Evolutionary conservation across 257 asterid genomes (phyloP), one percentile per base, ranked within the genome.

Genomic region (Capsicum pubescens): DNA sequence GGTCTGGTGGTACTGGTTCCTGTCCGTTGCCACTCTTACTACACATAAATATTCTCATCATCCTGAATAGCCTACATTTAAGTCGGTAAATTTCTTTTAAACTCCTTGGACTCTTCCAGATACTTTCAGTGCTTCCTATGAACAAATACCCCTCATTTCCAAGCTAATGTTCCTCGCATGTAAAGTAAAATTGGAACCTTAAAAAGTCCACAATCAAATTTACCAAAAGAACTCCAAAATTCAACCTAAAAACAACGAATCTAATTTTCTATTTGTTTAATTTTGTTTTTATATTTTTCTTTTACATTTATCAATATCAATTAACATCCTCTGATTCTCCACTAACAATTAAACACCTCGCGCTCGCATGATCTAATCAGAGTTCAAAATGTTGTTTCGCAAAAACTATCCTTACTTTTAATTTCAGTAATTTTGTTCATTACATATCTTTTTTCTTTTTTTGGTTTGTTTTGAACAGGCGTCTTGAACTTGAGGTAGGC

Each of bases 181-280:
- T 68, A 68, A 6, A 68, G 52, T 4, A 39, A 68, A 68, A 68
- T 36, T 68, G 77, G 77, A 39, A 68, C 77, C 77, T 68, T 68
- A 8, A 16, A 8, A 16, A 67, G 19, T 0, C 74, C 48, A 67
- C 19, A 67, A 67, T 35, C 74, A 67, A 13, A 35, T 32, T 66
- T 66, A 66, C 74, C 19, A 26, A 35, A 66, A 66, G 74, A 67
- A 67, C 19, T 67, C 48, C 74, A 67, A 67, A 67, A 67, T 67
- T 67, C 48, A 67, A 26, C 48, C 19, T 6, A 35, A 67, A 67
- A 3, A 35, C 50, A 67, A 35, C 74, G 35, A 67, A 46, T 66
- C 48, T 60, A 19, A 11, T 60, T 60, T 9, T 60, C 35, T n/a
- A 19, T 8, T 1, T 60, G 76, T 36, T 39, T 16, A 67, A 1